A percentile compares a stretch with the other conserved stretches of the same genome.
Conservation (phyloP, 192 early-diverging fungal species). For the Dispira simplex region DNA sequence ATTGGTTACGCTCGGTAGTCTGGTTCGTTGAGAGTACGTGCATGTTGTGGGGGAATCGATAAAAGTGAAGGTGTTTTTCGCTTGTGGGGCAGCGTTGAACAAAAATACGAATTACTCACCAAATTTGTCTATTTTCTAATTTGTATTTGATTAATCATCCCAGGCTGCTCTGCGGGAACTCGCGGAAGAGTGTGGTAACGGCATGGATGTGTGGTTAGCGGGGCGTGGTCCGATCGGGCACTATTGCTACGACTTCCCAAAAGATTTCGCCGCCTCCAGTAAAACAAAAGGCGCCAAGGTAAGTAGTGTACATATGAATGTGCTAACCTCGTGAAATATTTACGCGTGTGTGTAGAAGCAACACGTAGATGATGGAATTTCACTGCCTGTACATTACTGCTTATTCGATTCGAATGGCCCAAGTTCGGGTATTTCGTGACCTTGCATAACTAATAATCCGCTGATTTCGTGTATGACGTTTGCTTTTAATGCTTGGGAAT, state of each 20-base stretch:
- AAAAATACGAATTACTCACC: slow-evolving; percentile 3
- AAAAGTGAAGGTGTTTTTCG: not conserved
- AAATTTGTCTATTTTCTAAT: not conserved
- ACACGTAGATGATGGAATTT: slow-evolving; percentile 1
- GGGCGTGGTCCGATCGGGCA: slow-evolving; percentile 55
- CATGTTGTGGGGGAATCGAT: not conserved
- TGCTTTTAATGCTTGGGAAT: slow-evolving; percentile 4
- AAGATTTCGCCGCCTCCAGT: slow-evolving; percentile 5
- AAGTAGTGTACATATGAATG: not conserved
- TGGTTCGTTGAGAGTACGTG: not conserved
- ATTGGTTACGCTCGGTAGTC: not conserved
- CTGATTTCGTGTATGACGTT: not conserved
- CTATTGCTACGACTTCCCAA: slow-evolving; percentile 28
- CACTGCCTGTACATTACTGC: not conserved
- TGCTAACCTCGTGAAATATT: slow-evolving; percentile 20
- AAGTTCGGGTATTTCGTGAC: not conserved
- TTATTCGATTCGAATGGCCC: no score
- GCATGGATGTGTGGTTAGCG: slow-evolving; percentile 63
- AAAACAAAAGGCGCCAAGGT: slow-evolving; percentile 17
- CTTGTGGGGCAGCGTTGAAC: not conserved
- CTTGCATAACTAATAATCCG: not conserved
- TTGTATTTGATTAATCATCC: not conserved
- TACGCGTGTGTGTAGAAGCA: not conserved
- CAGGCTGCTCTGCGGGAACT: slow-evolving; percentile 51
- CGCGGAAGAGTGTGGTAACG: slow-evolving; percentile 41